A percentile compares a stretch with the other conserved stretches of the same genome.
Evolutionary conservation across 2,329 filamentous ascomycete species (phyloP).

Genomic region (Colletotrichum sp.): DNA sequence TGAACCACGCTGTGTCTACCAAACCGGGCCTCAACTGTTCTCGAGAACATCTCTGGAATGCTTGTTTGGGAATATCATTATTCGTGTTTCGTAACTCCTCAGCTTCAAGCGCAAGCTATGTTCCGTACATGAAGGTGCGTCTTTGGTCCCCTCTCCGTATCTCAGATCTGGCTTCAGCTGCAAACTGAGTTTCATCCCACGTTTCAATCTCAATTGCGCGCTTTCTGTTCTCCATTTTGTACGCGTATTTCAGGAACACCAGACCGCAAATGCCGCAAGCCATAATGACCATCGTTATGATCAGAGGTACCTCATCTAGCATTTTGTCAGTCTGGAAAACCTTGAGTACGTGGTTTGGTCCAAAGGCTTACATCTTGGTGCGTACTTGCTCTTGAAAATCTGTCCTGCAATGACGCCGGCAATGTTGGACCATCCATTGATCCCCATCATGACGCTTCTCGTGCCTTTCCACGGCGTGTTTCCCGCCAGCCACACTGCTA

Average conservation of each 20-base stretch:
- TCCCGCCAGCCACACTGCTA: slow-evolving; percentile 60
- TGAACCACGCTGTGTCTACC: not conserved
- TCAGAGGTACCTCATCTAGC: slow-evolving; percentile 12
- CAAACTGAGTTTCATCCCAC: slow-evolving; percentile 19
- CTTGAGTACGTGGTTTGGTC: too few relatives aligned
- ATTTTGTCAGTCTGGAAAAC: not conserved
- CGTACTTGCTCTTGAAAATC: slow-evolving; percentile 27
- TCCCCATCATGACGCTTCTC: slow-evolving; percentile 45
- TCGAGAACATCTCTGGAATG: not conserved
- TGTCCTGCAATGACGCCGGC: slow-evolving; percentile 28
- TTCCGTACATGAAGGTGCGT: slow-evolving; percentile 4
- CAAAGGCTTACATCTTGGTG: slow-evolving; percentile 17
- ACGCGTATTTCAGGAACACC: slow-evolving; percentile 20
- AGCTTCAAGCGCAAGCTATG: not conserved
- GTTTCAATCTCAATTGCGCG: slow-evolving; percentile 9
- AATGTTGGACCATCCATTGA: slow-evolving; percentile 55
- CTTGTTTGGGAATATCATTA: not conserved
- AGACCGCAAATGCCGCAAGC: slow-evolving; percentile 19
- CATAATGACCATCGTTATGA: slow-evolving; percentile 24
- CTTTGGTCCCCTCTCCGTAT: slow-evolving; percentile 9
- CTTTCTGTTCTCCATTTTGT: slow-evolving; percentile 20
- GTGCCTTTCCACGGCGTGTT: slow-evolving; percentile 58
- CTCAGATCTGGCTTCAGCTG: not conserved
- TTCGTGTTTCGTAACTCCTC: not conserved
- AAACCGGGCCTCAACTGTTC: not conserved